Evolutionary conservation across 169 alveolate species (phyloP).

Genomic region (Perkinsus olseni): DNA sequence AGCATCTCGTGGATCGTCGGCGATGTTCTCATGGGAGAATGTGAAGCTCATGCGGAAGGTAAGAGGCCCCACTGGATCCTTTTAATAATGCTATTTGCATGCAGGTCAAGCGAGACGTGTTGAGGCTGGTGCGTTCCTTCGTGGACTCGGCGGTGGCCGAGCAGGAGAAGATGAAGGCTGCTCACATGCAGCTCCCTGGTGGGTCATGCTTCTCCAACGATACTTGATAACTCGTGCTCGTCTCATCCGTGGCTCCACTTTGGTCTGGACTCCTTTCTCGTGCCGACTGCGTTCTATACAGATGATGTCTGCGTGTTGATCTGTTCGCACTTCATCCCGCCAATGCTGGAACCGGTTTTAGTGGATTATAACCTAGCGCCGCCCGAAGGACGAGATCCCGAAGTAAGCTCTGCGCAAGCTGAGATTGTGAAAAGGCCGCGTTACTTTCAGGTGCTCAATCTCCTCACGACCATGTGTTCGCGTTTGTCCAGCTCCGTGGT

Average conservation of each 20-base stretch:
- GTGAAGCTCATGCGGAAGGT: neutral
- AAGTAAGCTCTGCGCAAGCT: slow-evolving; percentile 35
- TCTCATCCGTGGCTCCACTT: neutral
- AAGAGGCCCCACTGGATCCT: neutral
- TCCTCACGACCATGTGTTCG: slow-evolving; percentile 48
- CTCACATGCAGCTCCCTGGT: neutral
- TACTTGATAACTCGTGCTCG: neutral
- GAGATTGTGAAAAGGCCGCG: slow-evolving; percentile 29
- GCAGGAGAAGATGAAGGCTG: neutral
- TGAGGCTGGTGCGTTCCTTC: neutral
- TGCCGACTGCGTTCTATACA: neutral
- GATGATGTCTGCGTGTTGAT: neutral
- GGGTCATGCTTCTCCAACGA: neutral
- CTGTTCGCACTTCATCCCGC: neutral
- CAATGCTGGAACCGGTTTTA: neutral
- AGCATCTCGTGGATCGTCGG: neutral
- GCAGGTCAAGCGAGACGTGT: neutral
- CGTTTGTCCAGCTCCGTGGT: slow-evolving; percentile 45
- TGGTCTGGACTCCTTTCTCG: neutral
- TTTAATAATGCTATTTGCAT: neutral
- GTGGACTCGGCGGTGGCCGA: neutral
- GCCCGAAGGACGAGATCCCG: slow-evolving; percentile 18
- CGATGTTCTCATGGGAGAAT: neutral
- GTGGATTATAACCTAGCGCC: neutral
- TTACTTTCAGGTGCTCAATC: slow-evolving; percentile 48